phyloP scores from a whole-genome alignment of 2,329 filamentous ascomycete genomes.

The Ophiostoma himal-ulmi region DNA sequence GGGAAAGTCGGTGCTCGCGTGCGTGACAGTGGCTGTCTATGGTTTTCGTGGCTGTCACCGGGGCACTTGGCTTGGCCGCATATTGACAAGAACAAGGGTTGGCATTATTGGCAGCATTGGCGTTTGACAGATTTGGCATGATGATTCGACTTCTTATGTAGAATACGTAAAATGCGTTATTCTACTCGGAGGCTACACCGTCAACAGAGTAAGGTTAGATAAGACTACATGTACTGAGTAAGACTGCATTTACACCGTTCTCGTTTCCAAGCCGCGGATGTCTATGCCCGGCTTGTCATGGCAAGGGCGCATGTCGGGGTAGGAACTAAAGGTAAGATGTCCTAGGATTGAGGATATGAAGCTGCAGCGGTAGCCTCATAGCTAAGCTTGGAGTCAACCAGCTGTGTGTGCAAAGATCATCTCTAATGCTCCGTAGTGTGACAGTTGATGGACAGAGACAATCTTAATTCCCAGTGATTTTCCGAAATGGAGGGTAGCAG shows the following conservation, averaged over 20 bases:
- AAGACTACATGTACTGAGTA: too few relatives aligned
- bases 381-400: background rate
- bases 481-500: background rate
- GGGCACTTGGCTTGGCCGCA: background rate
- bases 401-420: background rate
- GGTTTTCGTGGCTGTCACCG: too few relatives aligned
- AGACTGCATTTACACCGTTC: too few relatives aligned
- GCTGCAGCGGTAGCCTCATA: background rate
- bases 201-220: too few relatives aligned
- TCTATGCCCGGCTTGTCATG: background rate
- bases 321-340: background rate
- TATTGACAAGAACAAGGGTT: background rate
- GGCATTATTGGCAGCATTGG: background rate
- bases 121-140: background rate
- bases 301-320: conserved; percentile 5
- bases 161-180: too few relatives aligned
- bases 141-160: too few relatives aligned
- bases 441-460: background rate
- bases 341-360: background rate
- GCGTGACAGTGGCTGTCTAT: background rate
- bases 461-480: background rate
- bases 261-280: too few relatives aligned
- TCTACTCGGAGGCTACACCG: too few relatives aligned
- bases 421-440: background rate
- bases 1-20: background rate